phyloP scores from a whole-genome alignment of 257 asterid species.

The Parsonsia alboflavescens region DNA sequence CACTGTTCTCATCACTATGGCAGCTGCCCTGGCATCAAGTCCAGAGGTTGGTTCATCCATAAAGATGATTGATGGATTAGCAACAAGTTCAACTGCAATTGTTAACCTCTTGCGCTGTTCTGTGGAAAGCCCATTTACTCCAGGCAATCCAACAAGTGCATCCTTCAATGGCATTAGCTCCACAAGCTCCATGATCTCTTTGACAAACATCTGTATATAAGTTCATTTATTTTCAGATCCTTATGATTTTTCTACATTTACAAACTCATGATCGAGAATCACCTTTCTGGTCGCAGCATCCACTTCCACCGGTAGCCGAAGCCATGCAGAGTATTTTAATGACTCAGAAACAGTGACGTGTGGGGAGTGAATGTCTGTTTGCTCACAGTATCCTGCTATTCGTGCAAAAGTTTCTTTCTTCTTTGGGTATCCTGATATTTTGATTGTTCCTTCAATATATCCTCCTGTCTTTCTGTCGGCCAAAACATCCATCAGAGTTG shows the following conservation, averaged over 20 bases:
- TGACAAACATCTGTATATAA: constrained; percentile 53
- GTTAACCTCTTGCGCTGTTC: constrained; percentile 88
- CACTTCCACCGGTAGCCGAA: constrained; percentile 21
- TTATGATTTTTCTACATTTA: not conserved
- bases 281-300: constrained; percentile 19
- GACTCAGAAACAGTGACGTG: constrained; percentile 24
- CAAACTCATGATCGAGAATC: not conserved
- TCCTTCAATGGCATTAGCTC: constrained; percentile 61
- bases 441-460: constrained; percentile 21
- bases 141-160: constrained; percentile 76
- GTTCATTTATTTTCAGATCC: not conserved
- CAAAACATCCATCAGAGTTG: constrained; percentile 27
- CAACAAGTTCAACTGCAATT: constrained; percentile 86
- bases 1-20: constrained; percentile 91
- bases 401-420: constrained; percentile 27
- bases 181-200: constrained; percentile 75
- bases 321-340: constrained; percentile 25
- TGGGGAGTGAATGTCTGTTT: constrained; percentile 26
- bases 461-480: constrained; percentile 29
- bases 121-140: constrained; percentile 76
- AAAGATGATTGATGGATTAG: constrained; percentile 90
- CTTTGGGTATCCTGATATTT: constrained; percentile 23
- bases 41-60: constrained; percentile 98
- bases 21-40: constrained; percentile 94
- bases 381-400: constrained; percentile 27